Evolutionary conservation across 2,329 filamentous ascomycete genomes (phyloP).

Genomic region (Ceratocystis lukuohia): DNA sequence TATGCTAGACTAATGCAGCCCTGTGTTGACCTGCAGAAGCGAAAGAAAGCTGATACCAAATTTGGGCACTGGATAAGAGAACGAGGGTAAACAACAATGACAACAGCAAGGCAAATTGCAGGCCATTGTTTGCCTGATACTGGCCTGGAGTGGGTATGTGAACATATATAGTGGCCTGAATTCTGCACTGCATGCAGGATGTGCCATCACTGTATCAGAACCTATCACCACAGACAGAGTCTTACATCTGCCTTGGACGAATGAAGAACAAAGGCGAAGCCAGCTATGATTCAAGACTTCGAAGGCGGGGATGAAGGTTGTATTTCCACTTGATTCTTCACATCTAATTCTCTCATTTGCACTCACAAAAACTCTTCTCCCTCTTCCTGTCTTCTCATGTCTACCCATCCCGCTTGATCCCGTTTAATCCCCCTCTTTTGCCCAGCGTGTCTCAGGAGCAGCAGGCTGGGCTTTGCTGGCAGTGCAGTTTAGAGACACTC

Average conservation of each 20-base stretch:
- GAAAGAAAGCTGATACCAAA: background rate
- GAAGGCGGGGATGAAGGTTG: background rate
- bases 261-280: background rate
- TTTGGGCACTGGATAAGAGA: background rate
- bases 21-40: conserved; percentile 5
- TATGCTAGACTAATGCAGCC: conserved; percentile 6
- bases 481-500: background rate
- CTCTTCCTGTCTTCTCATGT: background rate
- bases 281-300: background rate
- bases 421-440: background rate
- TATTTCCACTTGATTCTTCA: background rate
- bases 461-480: background rate
- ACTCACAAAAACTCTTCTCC: background rate
- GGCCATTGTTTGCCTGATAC: background rate
- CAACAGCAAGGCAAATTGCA: background rate
- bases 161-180: background rate
- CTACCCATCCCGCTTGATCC: background rate
- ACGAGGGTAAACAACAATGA: background rate
- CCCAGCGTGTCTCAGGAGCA: background rate
- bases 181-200: background rate
- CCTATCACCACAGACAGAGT: background rate
- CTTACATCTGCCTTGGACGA: background rate
- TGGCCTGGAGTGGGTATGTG: background rate
- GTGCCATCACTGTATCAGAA: background rate
- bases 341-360: background rate